These are phyloP conservation scores for Trametes gibbosa DNA, from an alignment of 768 basidiomycete genomes.

Conservation along the genomic window DNA sequence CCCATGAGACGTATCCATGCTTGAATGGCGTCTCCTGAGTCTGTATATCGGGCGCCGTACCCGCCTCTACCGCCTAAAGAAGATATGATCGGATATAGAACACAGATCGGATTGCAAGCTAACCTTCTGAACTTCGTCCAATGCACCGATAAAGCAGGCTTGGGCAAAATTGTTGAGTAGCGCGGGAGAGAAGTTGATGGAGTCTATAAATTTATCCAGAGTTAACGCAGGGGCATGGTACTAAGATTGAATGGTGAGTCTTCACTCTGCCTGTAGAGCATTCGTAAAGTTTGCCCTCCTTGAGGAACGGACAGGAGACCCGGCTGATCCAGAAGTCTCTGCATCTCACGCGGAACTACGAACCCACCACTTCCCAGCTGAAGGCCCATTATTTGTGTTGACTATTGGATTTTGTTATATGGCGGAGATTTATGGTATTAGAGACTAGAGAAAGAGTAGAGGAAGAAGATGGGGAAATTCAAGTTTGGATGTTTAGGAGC, in stretches of 20 bases:
- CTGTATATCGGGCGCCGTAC: constrained; percentile 17
- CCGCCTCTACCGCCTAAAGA: constrained; percentile 11
- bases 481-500: no score
- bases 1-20: constrained; percentile 19
- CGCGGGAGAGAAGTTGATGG: background rate
- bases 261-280: constrained; percentile 7
- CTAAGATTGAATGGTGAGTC: background rate
- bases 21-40: constrained; percentile 21
- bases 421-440: no score
- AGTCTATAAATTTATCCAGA: background rate
- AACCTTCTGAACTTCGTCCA: constrained; percentile 1
- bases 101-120: background rate
- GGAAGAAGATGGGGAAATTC: no score
- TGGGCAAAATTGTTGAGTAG: constrained; percentile 13
- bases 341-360: constrained; percentile 4
- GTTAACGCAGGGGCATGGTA: background rate
- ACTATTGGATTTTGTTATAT: no score
- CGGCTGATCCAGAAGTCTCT: background rate
- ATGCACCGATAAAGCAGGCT: constrained; percentile 9
- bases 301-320: background rate
- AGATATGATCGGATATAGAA: background rate
- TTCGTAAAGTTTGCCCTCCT: constrained; percentile 7
- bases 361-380: constrained; percentile 13
- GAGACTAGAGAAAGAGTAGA: no score
- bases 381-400: no score